Base-by-base conservation (phyloP, 176 grass and related monocot genomes). In the Cenchrus americanus region DNA sequence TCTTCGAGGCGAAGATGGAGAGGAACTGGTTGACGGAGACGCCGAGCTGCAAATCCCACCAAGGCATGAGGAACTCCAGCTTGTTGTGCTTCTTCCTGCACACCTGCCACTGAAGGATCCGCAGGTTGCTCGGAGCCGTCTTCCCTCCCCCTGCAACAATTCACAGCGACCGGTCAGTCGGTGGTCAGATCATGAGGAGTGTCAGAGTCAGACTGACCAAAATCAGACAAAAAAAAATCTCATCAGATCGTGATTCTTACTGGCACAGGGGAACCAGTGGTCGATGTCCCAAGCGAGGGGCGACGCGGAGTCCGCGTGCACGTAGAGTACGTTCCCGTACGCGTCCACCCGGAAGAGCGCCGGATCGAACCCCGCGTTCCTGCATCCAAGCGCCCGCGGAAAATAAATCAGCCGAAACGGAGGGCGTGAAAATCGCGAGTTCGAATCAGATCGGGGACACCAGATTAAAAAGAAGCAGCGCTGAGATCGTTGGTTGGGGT, bases 1-100 rank as follows among this genome's bases (percentile, higher is more conserved):
- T 85, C 65, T 86, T 90, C 14, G 96, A 92, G 0, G 91, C 77
- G 75, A 99, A 96, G 68, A 94, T 89, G 85, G 89, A 92, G 47
- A 99, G 86, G 85, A 96, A 96, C 48, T 96, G 96, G 87, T 90
- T 96, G 44, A 99, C 91, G 6, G 93, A 94, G 64, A 99, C 81
- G 73, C 96, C 93, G 18, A 99, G 80, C 82, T 99, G 96, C 22
- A 99, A 89, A 87, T 99, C 96, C 96, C 96, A 99, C 96, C 96
- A 99, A 1, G 96, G 96, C 47, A 90, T 67, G 79, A 96, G 91
- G 62, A 99, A 99, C 43, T 96, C 93, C 10, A 96, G 82, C 84
- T 96, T 94, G 73, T 82, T 90, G 42, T 88, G 88, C 80, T 92
- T 99, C 91, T 86, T 96, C 80, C 68, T 90, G 59, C 87, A 81